Base-by-base conservation (phyloP, 2,329 filamentous ascomycete genomes). In the Tolypocladium nubicola region DNA sequence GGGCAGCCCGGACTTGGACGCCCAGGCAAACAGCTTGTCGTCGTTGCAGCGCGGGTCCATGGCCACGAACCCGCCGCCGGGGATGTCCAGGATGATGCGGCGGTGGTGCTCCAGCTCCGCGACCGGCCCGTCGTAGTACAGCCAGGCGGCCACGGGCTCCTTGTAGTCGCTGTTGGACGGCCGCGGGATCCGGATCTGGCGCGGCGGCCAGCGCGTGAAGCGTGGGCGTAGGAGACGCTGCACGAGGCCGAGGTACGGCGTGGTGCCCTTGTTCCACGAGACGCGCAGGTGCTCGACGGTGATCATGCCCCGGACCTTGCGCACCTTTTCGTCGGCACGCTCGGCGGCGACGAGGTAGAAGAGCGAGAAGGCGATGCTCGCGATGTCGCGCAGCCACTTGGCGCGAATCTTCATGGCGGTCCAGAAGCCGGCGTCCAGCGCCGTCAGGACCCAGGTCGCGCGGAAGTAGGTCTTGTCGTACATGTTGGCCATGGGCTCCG, bases 11-110 rank as follows among this genome's bases (percentile, higher is more conserved):
- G 89, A 89, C 70, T 89, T 92, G 19, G 88, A 88, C 0, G 94
- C 90, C 94, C 94, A 99, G 2, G 89, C 85, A 64, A 96, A 84
- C 21, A 99, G 78, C 71, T 95, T 96, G 71, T 99, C 94, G 68
- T 99, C 94, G 65, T 95, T 91, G 65, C 87, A 89, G 52, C 94
- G 79, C n/a, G 94, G 94, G 58, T 90, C 86, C 94, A 99, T 99
- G 21, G 94, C 92, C 14, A 99, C 92, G 63, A 95, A 99, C 0
- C 94, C 94, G 38, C 94, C 94, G 1, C 94, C 94, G 0, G 94
- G 94, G 4, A 97, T 85, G 70, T 99, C 94, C 40, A 99, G 69
- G 1, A 99, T 82, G 35, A 99, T 71, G 65, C 88, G 88, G 54
- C 82, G 86, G 67, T 95, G 88, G 47, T 87, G 81, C 65, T 85